Conservation (phyloP, 805 yeast genomes). For the Suhomyces canberraensis region DNA sequence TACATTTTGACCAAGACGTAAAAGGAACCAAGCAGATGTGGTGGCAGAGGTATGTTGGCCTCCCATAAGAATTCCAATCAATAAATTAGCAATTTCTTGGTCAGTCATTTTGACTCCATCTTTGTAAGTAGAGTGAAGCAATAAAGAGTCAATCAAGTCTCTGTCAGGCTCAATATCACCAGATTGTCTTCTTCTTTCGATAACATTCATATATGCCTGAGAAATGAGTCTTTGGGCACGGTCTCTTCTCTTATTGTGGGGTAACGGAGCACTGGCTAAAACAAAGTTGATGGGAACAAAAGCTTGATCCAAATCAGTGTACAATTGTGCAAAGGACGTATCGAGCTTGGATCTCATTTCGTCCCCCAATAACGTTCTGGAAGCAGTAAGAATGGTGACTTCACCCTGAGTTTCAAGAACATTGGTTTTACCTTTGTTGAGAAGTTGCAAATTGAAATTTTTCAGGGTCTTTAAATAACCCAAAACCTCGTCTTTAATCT, state of each 20-base stretch:
- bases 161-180: conserved; percentile 73
- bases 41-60: conserved; percentile 98
- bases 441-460: conserved; percentile 39
- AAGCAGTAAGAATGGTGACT: conserved; percentile 92
- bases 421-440: conserved; percentile 47
- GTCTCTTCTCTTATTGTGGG: conserved; percentile 79
- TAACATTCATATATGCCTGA: conserved; percentile 73
- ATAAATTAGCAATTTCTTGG: conserved; percentile 85
- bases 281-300: conserved; percentile 94
- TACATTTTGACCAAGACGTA: conserved; percentile 85
- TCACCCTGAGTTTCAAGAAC: conserved; percentile 88
- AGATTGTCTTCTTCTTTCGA: conserved; percentile 64
- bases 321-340: conserved; percentile 77
- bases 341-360: conserved; percentile 83
- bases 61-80: conserved; percentile 96
- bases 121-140: conserved; percentile 79
- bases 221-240: conserved; percentile 80
- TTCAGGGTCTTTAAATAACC: conserved; percentile 56
- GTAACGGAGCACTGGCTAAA: conserved; percentile 88
- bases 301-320: conserved; percentile 90
- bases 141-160: conserved; percentile 77
- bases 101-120: conserved; percentile 95
- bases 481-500: conserved; percentile 71
- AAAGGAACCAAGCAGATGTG: conserved; percentile 89
- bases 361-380: conserved; percentile 84